Evolutionary conservation across 495 filamentous ascomycete species (phyloP), one percentile per base, ranked within the genome.

Genomic region (Daldinia decipiens): DNA sequence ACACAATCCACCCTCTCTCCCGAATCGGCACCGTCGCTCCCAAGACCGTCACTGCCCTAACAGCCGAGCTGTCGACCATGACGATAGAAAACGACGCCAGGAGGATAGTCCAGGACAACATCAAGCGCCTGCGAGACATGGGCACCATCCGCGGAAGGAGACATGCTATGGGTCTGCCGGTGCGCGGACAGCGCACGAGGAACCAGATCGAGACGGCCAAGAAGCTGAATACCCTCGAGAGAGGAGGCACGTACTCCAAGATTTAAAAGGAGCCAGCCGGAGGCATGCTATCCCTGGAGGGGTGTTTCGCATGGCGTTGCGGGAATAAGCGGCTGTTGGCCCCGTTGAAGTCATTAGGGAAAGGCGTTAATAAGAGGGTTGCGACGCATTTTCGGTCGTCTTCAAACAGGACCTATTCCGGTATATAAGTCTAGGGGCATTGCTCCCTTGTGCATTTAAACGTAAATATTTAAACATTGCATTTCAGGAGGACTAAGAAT

Each of bases 81-180:
- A 96, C 90, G 45, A 93, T 97, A 67, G 96, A 98, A 78, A 97
- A 92, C 74, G 94, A 99, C 71, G 83, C 97, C 65, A 83, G 88
- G 76, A 84, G 90, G 77, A 83, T 92, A 58, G 72, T 97, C 43
- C 80, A 87, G 71, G 93, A 97, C 32, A 92, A 98, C 75, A 97
- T 99, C 72, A 86, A 85, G 74, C 86, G 95, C 36, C 75, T 99
- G 78, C 90, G 91, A 76, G 94, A 97, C 78, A 97, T 97, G 81
- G 95, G 95, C 36, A 88, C 92, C 12, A 97, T 97, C 79, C 83
- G 96, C 39, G 95, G 95, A 59, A 87, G 92, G 78, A 83, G 96
- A 67, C 95, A 99, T 85, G 95, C 94, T 40, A 90, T 97, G 87
- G 87, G 88, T 53, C 79, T 97, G 82, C 94, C 94, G 12, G 94